Evolutionary conservation across 2,329 filamentous ascomycete species (phyloP).

Genomic region (Thelonectria discophora): DNA sequence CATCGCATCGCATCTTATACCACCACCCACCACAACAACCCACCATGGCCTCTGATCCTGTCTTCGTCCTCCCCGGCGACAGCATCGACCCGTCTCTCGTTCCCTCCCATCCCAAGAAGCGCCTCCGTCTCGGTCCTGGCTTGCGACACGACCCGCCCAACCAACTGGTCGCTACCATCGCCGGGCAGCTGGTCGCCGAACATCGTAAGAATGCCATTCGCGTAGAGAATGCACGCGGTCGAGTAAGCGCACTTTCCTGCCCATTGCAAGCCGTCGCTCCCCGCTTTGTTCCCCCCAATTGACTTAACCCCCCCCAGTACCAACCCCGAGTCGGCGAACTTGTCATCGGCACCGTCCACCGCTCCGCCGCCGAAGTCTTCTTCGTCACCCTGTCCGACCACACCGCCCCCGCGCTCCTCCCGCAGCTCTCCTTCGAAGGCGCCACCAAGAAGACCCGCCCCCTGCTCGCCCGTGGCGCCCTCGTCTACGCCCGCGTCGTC

Average conservation of each 20-base stretch:
- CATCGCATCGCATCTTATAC: conserved; percentile 24
- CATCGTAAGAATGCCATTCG: conserved; percentile 79
- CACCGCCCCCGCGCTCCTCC: conserved; percentile 73
- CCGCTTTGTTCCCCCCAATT: conserved; percentile 35
- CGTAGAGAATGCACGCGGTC: conserved; percentile 75
- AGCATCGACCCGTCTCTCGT: conserved; percentile 71
- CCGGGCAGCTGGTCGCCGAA: conserved; percentile 73
- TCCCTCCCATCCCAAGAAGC: conserved; percentile 72
- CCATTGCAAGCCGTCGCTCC: too few species aligned
- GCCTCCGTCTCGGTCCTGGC: conserved; percentile 84
- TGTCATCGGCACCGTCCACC: conserved; percentile 86
- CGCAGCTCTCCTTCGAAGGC: conserved; percentile 90
- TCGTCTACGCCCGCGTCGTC: conserved; percentile 88
- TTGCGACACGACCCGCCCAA: conserved; percentile 83
- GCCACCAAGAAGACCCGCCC: conserved; percentile 93
- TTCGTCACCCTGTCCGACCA: conserved; percentile 78
- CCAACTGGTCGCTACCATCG: conserved; percentile 73
- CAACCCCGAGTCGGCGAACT: conserved; percentile 82
- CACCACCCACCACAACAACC: conserved; percentile 6
- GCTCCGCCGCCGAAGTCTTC: conserved; percentile 79
- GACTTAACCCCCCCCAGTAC: conserved; percentile 65
- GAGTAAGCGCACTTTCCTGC: conserved; percentile 58
- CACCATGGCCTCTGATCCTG: conserved; percentile 65
- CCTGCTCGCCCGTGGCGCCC: conserved; percentile 74
- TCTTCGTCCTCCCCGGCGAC: conserved; percentile 85